These are phyloP conservation scores for Pleurotus eryngii DNA, from an alignment of 768 basidiomycete genomes.

Conservation along the genomic window DNA sequence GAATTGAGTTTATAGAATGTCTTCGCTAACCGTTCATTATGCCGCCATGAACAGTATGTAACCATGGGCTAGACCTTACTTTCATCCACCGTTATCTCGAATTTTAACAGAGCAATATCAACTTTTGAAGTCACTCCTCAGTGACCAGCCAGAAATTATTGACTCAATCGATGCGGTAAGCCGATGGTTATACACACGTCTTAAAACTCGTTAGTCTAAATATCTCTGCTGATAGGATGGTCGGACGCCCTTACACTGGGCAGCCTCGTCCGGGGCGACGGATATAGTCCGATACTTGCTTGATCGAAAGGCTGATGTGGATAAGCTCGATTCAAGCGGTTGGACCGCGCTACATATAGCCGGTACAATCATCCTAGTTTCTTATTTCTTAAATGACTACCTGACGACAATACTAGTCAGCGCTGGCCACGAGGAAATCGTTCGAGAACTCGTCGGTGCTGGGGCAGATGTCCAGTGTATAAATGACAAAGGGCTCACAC, in stretches of 20 bases:
- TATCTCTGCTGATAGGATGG: conserved; percentile 49
- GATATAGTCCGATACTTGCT: conserved; percentile 69
- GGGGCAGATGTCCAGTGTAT: conserved; percentile 78
- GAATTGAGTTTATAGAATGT: conserved; percentile 26
- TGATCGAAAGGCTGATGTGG: conserved; percentile 66
- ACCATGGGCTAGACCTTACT: not conserved
- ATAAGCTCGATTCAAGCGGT: conserved; percentile 60
- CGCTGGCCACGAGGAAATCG: conserved; percentile 74
- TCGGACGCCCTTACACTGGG: conserved; percentile 84
- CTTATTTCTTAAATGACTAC: conserved; percentile 3
- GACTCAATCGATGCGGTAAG: conserved; percentile 63
- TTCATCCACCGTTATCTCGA: conserved; percentile 4
- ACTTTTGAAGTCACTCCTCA: conserved; percentile 62
- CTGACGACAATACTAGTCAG: conserved; percentile 50
- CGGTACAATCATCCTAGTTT: conserved; percentile 33
- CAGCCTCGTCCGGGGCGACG: conserved; percentile 67
- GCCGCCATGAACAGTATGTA: conserved; percentile 68
- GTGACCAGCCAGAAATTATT: conserved; percentile 58
- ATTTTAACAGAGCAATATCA: conserved; percentile 57
- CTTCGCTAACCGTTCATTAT: conserved; percentile 49
- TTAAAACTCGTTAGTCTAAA: not conserved
- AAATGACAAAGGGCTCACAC: conserved; percentile 81
- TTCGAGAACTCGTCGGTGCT: conserved; percentile 73
- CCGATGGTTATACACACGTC: not conserved
- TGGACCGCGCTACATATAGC: conserved; percentile 85